Evolutionary conservation across 257 asterid genomes (phyloP).

Genomic region (Osmanthus fragrans): DNA sequence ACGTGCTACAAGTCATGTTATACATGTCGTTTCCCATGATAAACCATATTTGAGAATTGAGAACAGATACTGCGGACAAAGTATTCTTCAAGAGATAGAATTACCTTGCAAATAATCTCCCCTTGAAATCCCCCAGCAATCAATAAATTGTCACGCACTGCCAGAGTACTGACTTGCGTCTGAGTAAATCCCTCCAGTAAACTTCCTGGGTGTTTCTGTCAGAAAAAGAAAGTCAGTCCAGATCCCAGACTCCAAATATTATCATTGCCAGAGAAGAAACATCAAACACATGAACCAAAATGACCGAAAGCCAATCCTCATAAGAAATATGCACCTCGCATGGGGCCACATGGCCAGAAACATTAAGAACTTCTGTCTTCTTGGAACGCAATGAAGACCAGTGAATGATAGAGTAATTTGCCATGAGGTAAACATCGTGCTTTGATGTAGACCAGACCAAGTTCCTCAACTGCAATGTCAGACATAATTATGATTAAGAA

Average conservation of each 20-base stretch:
- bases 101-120: constrained; percentile 64
- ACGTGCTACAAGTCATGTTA: neutral
- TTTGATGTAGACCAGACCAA: constrained; percentile 65
- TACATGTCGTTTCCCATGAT: neutral
- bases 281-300: constrained; percentile 1
- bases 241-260: neutral
- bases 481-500: neutral
- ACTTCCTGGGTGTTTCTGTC: constrained; percentile 60
- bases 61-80: neutral
- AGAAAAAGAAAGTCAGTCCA: constrained; percentile 8
- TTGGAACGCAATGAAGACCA: constrained; percentile 62
- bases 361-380: constrained; percentile 61
- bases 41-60: neutral
- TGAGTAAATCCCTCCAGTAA: constrained; percentile 60
- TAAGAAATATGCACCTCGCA: constrained; percentile 41
- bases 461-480: constrained; percentile 56
- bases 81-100: constrained; percentile 17
- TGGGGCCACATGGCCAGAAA: constrained; percentile 62
- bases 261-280: neutral
- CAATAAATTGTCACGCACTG: constrained; percentile 51
- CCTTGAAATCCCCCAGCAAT: constrained; percentile 67
- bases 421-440: constrained; percentile 69
- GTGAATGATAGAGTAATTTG: constrained; percentile 55
- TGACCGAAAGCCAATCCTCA: constrained; percentile 11
- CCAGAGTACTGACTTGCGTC: constrained; percentile 59